Percentiles rank a stretch among this genome's conserved stretches.
These are phyloP conservation scores for Plenodomus tracheiphilus DNA, from an alignment of 2,329 filamentous ascomycete species.

Conservation along the genomic window DNA sequence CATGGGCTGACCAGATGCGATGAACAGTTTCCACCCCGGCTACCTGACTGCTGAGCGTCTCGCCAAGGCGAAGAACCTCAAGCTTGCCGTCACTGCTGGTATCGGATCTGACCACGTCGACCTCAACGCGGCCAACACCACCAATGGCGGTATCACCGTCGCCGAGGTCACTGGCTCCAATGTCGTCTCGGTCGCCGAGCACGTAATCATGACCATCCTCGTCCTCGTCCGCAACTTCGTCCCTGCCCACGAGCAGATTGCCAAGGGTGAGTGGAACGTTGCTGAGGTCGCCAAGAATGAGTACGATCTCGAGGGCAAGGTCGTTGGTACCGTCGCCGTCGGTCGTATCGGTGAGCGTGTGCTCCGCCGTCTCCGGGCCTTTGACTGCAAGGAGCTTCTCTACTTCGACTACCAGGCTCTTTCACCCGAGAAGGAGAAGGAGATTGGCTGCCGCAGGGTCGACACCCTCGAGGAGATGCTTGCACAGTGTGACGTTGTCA, in stretches of 20 bases:
- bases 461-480: constrained; percentile 91
- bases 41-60: constrained; percentile 97
- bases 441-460: constrained; percentile 93
- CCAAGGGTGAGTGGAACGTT: constrained; percentile 89
- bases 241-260: constrained; percentile 92
- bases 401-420: constrained; percentile 99
- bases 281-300: constrained; percentile 97
- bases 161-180: constrained; percentile 98
- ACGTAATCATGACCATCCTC: constrained; percentile 99
- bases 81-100: constrained; percentile 94
- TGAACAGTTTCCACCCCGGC: constrained; percentile 86
- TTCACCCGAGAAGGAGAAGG: constrained; percentile 79
- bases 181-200: constrained; percentile 97
- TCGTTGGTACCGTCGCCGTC: constrained; percentile 95
- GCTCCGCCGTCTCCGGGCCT: constrained; percentile 90
- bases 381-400: constrained; percentile 98
- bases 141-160: constrained; percentile 95
- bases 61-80: constrained; percentile 97
- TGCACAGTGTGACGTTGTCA: constrained; percentile 92
- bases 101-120: constrained; percentile 99
- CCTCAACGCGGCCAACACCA: constrained; percentile 94
- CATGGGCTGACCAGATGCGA: constrained; percentile 15
- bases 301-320: constrained; percentile 96
- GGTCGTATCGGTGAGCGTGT: constrained; percentile 98
- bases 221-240: constrained; percentile 97